Conservation (phyloP, 768 basidiomycete species). For the Lentinula lateritia region DNA sequence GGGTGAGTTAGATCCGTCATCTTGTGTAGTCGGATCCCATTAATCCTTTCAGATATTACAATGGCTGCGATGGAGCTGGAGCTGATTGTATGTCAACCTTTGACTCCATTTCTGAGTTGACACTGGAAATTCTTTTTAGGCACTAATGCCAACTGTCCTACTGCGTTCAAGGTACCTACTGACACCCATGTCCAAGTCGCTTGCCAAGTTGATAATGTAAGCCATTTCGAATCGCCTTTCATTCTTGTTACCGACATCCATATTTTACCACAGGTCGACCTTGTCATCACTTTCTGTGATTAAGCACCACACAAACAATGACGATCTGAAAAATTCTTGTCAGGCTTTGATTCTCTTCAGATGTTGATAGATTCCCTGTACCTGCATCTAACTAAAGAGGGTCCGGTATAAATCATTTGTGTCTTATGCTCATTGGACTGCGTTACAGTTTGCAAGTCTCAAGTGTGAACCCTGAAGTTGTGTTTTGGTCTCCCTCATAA, state of each 20-base stretch:
- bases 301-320: background rate
- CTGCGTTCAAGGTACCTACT: conserved; percentile 22
- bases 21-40: too few relatives aligned
- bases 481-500: too few relatives aligned
- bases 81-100: conserved; percentile 18
- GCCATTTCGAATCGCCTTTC: background rate
- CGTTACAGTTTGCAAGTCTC: too few relatives aligned
- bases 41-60: conserved; percentile 15
- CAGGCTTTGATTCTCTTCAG: too few relatives aligned
- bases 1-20: conserved; percentile 11
- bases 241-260: too few relatives aligned
- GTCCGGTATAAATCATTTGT: too few relatives aligned
- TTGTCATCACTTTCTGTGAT: conserved; percentile 7
- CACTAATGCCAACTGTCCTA: conserved; percentile 20
- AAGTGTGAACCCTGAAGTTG: too few relatives aligned
- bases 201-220: conserved; percentile 26
- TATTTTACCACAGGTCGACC: background rate
- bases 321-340: too few relatives aligned
- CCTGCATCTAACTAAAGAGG: too few relatives aligned
- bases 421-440: too few relatives aligned
- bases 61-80: conserved; percentile 22
- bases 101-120: too few relatives aligned
- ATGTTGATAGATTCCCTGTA: too few relatives aligned
- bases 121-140: conserved; percentile 13
- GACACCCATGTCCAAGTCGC: conserved; percentile 26